Evolutionary conservation across 805 yeast genomes (phyloP).

Genomic region (Zygosaccharomyces rouxii): DNA sequence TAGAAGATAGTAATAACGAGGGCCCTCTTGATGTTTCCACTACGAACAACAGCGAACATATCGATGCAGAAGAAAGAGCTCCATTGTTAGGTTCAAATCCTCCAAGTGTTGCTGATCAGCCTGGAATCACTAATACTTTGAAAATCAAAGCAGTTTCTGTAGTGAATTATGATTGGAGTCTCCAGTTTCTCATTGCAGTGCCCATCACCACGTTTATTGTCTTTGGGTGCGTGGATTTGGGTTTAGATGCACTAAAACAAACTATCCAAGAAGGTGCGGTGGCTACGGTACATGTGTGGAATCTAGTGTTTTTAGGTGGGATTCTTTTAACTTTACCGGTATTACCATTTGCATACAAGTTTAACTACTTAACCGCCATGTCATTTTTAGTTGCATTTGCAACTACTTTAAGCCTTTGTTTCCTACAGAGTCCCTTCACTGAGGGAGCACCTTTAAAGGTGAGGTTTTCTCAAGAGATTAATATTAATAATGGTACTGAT

Average conservation of each 20-base stretch:
- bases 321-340: constrained; percentile 45
- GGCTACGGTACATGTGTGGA: constrained; percentile 40
- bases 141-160: neutral
- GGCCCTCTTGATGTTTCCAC: neutral
- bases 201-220: constrained; percentile 60
- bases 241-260: constrained; percentile 63
- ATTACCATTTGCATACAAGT: constrained; percentile 64
- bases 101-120: neutral
- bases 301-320: constrained; percentile 35
- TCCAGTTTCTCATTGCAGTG: constrained; percentile 64
- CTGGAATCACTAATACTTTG: constrained; percentile 13
- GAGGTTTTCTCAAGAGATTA: constrained; percentile 60
- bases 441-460: constrained; percentile 62
- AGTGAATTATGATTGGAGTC: constrained; percentile 72
- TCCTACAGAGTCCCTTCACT: constrained; percentile 55
- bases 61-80: constrained; percentile 29
- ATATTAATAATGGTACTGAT: constrained; percentile 36
- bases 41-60: neutral
- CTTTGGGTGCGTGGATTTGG: constrained; percentile 46
- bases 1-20: neutral
- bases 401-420: constrained; percentile 38
- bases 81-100: constrained; percentile 29
- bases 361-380: constrained; percentile 49
- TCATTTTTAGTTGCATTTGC: constrained; percentile 39
- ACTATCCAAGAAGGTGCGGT: constrained; percentile 61